Percentiles rank a stretch among this genome's conserved stretches.
These are phyloP conservation scores for Arthrobotrys conoides DNA, from an alignment of 2,329 filamentous ascomycete genomes.

Conservation along the genomic window DNA sequence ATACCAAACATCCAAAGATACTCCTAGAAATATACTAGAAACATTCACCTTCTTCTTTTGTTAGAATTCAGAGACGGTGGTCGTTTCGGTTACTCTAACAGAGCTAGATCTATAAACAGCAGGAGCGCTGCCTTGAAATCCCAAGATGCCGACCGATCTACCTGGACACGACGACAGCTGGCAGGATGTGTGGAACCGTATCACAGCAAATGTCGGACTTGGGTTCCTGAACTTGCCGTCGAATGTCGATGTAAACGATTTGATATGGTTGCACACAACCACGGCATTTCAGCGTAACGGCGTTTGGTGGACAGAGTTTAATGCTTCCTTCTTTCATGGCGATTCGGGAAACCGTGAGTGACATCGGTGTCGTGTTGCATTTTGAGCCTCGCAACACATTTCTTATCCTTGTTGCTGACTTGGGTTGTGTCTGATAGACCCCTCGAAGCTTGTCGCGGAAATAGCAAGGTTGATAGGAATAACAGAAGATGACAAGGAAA, in stretches of 20 bases:
- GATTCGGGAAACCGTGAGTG: conserved; percentile 45
- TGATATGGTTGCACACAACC: conserved; percentile 58
- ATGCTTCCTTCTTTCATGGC: conserved; percentile 54
- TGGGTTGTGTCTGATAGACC: conserved; percentile 4
- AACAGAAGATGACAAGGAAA: conserved; percentile 52
- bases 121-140: conserved; percentile 1
- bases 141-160: conserved; percentile 30
- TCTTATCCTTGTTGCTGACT: not conserved
- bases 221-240: conserved; percentile 52
- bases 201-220: conserved; percentile 50
- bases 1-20: not conserved
- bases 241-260: conserved; percentile 38
- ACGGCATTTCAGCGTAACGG: conserved; percentile 43
- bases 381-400: not conserved
- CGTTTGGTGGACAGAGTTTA: conserved; percentile 51
- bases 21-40: not conserved
- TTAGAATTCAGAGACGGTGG: not conserved
- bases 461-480: conserved; percentile 43
- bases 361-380: not conserved
- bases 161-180: conserved; percentile 52
- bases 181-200: conserved; percentile 54
- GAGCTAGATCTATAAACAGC: conserved; percentile 5
- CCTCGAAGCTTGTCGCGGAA: conserved; percentile 48
- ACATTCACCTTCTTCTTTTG: not conserved
- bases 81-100: not conserved